Evolutionary conservation across 768 basidiomycete species (phyloP).

Genomic region (Boletus reticuloceps): DNA sequence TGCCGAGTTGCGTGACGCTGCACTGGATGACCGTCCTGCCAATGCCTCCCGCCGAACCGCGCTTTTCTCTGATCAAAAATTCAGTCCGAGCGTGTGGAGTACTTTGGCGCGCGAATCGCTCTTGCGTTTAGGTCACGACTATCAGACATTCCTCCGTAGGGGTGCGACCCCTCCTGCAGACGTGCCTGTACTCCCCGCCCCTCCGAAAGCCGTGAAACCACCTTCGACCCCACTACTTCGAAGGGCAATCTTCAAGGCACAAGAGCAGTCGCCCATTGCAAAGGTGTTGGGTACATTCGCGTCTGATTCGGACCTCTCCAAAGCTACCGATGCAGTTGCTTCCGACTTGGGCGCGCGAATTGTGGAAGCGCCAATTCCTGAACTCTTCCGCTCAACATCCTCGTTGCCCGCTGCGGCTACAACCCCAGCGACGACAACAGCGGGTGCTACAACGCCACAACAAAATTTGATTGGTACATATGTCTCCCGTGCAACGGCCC

Average conservation of each 20-base stretch:
- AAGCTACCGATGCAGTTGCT: no score
- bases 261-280: constrained; percentile 47
- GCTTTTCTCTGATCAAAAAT: constrained; percentile 69
- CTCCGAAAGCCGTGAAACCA: constrained; percentile 29
- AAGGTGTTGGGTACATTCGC: constrained; percentile 52
- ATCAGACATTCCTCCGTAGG: constrained; percentile 60
- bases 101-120: constrained; percentile 57
- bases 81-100: constrained; percentile 61
- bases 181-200: constrained; percentile 21
- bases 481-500: background rate
- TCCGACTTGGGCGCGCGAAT: no score
- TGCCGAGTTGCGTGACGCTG: constrained; percentile 54
- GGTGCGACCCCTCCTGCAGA: constrained; percentile 38
- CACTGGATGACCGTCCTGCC: constrained; percentile 40
- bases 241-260: constrained; percentile 40
- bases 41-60: constrained; percentile 47
- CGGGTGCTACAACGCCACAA: background rate
- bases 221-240: constrained; percentile 37
- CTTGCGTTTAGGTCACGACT: constrained; percentile 62
- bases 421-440: no score
- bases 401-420: constrained; percentile 10
- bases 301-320: no score
- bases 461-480: background rate
- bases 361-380: constrained; percentile 43
- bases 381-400: constrained; percentile 46